phyloP scores from a whole-genome alignment of 2,329 filamentous ascomycete species.

The Trichoderma sp. region DNA sequence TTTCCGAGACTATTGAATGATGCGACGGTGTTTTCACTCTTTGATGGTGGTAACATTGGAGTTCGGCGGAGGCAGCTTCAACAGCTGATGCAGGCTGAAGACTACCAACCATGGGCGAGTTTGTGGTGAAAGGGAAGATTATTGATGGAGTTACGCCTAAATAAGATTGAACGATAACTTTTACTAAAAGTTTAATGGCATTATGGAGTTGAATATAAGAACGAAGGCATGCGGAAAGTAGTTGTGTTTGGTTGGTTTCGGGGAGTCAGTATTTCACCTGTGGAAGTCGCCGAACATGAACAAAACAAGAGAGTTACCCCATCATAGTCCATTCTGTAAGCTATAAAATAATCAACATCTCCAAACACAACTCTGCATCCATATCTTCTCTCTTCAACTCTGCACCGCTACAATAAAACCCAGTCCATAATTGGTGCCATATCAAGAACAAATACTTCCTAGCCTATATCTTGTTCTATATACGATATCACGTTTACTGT shows the following conservation, averaged over 20 bases:
- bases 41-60: constrained; percentile 7
- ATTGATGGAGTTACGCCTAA: background rate
- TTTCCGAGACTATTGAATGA: constrained; percentile 1
- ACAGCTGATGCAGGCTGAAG: background rate
- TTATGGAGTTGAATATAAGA: background rate
- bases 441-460: background rate
- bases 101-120: background rate
- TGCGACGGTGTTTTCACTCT: background rate
- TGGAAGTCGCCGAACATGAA: background rate
- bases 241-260: background rate
- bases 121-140: background rate
- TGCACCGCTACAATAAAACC: background rate
- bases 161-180: background rate
- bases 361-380: background rate
- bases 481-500: background rate
- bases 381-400: background rate
- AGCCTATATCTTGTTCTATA: background rate
- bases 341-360: background rate
- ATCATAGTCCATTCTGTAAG: background rate
- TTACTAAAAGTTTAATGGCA: background rate
- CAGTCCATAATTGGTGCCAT: background rate
- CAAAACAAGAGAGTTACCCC: background rate
- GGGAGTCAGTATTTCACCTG: background rate
- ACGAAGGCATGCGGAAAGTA: background rate
- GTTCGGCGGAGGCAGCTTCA: constrained; percentile 3